phyloP scores from a whole-genome alignment of 495 filamentous ascomycete genomes.

The Hypoxylon subgilvum region DNA sequence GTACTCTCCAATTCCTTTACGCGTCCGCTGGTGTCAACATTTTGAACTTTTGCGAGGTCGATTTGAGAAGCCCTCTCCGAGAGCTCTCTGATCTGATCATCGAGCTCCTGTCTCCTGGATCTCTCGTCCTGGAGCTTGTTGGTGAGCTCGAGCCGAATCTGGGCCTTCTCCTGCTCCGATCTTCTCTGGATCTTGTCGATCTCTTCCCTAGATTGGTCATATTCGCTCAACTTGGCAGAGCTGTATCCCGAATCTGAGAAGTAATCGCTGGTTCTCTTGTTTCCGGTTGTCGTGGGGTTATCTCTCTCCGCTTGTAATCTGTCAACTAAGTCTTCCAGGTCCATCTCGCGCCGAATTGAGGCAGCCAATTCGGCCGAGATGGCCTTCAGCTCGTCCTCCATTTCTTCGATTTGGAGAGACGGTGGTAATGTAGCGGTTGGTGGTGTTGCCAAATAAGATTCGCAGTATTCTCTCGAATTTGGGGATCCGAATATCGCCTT shows the following conservation, averaged over 20 bases:
- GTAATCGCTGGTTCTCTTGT: slow-evolving; percentile 90
- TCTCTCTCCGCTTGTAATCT: slow-evolving; percentile 76
- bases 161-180: slow-evolving; percentile 89
- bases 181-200: slow-evolving; percentile 80
- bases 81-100: slow-evolving; percentile 79
- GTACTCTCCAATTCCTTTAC: slow-evolving; percentile 77
- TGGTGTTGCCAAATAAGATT: slow-evolving; percentile 56
- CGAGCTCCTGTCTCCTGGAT: slow-evolving; percentile 70
- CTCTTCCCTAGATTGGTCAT: slow-evolving; percentile 78
- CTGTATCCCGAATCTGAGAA: slow-evolving; percentile 95
- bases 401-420: slow-evolving; percentile 65
- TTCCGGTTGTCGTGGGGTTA: slow-evolving; percentile 63
- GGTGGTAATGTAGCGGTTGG: slow-evolving; percentile 46
- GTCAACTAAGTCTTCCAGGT: slow-evolving; percentile 92
- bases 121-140: slow-evolving; percentile 87
- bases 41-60: slow-evolving; percentile 55
- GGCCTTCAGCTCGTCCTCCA: slow-evolving; percentile 91
- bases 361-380: slow-evolving; percentile 90
- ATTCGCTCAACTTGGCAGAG: slow-evolving; percentile 70
- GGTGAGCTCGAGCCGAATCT: slow-evolving; percentile 80
- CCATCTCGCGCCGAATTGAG: slow-evolving; percentile 94
- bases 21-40: slow-evolving; percentile 57
- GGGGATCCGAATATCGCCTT: slow-evolving; percentile 41
- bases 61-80: slow-evolving; percentile 73
- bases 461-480: slow-evolving; percentile 49